Base-by-base conservation (phyloP, 495 filamentous ascomycete species). In the Talaromyces trachyspermus region DNA sequence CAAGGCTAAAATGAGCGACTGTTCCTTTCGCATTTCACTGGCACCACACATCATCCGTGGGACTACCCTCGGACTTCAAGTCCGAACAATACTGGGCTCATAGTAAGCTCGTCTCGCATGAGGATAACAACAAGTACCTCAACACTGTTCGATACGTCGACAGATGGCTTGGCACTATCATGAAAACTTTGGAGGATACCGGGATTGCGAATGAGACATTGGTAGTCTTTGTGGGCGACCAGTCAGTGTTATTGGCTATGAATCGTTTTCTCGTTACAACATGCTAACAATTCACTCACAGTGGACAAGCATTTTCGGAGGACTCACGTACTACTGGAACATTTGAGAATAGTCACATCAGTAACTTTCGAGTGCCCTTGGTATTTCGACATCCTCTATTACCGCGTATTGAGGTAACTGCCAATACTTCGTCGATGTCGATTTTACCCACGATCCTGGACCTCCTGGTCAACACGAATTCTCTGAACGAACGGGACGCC, bases 151-250 rank as follows among this genome's bases (percentile, higher is more conserved):
- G 61, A 36, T 73, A 63, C 46, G 62, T 61, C 6, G 68, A 73
- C 50, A 51, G 50, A 9, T 73, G 69, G 69, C 53, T 73, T 19
- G 52, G 56, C 1, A 63, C 62, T 22, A 56, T 68, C 4, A 49
- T 70, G 50, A 45, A 61, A 4, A 43, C 71, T 5, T 49, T 73
- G 9, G 64, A 73, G 20, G 64, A 71, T 9, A 53, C 56, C 4
- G 64, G 60, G 9, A 62, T 71, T 35, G 64, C 67, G 5, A 59
- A 73, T 14, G 62, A 73, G 49, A 73, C 70, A 9, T 46, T 73
- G 18, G 52, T 72, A 1, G 67, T 71, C 6, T 56, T 73, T 40
- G 61, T 69, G n/a, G 70, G 70, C 23, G 70, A 73, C 44, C 70
- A 73, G 64, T 68, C 60, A 49, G 62, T 53, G 29, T 4, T 14